Conservation (phyloP, 78 protist species). For the Parvularia atlantis region DNA sequence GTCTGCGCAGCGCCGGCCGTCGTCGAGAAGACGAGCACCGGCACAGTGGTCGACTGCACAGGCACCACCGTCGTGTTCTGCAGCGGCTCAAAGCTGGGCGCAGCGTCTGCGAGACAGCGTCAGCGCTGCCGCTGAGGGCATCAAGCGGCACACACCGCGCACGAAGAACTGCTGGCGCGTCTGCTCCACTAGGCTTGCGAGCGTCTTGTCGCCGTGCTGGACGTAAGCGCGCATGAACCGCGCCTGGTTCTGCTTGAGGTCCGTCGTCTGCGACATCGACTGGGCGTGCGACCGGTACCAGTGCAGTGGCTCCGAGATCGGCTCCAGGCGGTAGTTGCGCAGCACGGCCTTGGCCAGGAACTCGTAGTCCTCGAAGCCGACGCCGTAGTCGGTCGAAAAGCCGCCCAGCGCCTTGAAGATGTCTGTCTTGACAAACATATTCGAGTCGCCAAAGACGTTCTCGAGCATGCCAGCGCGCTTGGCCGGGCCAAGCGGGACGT, state of each 20-base stretch:
- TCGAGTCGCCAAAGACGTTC: slow-evolving; percentile 4
- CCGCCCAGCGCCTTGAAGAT: background rate
- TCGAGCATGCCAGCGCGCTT: background rate
- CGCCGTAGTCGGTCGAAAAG: background rate
- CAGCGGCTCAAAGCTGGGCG: too few species aligned
- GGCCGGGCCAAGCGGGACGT: background rate
- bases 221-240: background rate
- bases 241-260: background rate
- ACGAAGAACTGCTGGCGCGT: too few species aligned
- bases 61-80: too few species aligned
- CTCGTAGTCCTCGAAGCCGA: slow-evolving; percentile 13
- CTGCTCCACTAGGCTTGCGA: too few species aligned
- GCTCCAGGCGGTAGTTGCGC: background rate
- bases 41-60: too few species aligned
- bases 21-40: too few species aligned
- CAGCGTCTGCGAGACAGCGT: too few species aligned
- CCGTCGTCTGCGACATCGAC: background rate
- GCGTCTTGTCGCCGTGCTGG: too few species aligned
- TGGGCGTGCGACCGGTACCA: background rate
- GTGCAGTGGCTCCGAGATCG: background rate
- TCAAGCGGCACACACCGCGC: too few species aligned
- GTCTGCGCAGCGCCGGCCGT: too few species aligned
- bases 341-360: background rate
- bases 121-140: too few species aligned
- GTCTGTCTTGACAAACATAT: background rate